These are phyloP conservation scores for Hypoxylon sp. DNA, from an alignment of 2,329 filamentous ascomycete species.

Conservation along the genomic window DNA sequence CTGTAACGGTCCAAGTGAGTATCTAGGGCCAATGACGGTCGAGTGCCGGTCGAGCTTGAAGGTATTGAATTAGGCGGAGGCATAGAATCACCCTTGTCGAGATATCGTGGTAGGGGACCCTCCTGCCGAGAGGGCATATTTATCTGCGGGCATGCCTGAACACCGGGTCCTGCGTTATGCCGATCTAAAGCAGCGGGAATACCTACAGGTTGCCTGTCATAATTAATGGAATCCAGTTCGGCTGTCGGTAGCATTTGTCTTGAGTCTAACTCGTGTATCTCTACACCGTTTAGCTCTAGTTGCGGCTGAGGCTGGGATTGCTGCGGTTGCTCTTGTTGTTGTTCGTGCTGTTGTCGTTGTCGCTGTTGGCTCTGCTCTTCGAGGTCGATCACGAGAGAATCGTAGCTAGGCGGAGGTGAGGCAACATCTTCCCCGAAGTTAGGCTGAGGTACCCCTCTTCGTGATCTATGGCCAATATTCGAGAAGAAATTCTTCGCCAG, in stretches of 20 bases:
- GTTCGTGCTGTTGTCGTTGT: slow-evolving; percentile 44
- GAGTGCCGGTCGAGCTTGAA: slow-evolving; percentile 33
- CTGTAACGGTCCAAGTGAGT: slow-evolving; percentile 51
- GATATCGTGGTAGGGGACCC: slow-evolving; percentile 4
- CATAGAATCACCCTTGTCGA: slow-evolving; percentile 26
- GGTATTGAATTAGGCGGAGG: slow-evolving; percentile 28
- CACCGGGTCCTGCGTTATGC: slow-evolving; percentile 15
- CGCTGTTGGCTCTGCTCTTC: slow-evolving; percentile 40
- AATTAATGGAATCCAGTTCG: slow-evolving; percentile 51
- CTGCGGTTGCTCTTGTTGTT: slow-evolving; percentile 20
- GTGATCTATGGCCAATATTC: slow-evolving; percentile 64
- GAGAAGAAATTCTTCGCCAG: slow-evolving; percentile 70
- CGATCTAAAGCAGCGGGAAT: slow-evolving; percentile 27
- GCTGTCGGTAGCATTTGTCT: slow-evolving; percentile 56
- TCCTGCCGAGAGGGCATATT: slow-evolving; percentile 10
- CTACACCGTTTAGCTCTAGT: slow-evolving; percentile 64
- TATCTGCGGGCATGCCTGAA: slow-evolving; percentile 18
- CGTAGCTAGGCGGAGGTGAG: slow-evolving; percentile 63
- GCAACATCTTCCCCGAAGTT: slow-evolving; percentile 54
- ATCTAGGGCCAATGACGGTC: slow-evolving; percentile 54
- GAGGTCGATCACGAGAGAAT: slow-evolving; percentile 57
- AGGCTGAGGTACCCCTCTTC: slow-evolving; percentile 54
- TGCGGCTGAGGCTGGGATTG: slow-evolving; percentile 45
- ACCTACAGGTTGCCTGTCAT: slow-evolving; percentile 40
- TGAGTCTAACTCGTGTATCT: slow-evolving; percentile 69